Conservation (phyloP, 345 rosid genomes). For the Eucalyptus cloeziana region DNA sequence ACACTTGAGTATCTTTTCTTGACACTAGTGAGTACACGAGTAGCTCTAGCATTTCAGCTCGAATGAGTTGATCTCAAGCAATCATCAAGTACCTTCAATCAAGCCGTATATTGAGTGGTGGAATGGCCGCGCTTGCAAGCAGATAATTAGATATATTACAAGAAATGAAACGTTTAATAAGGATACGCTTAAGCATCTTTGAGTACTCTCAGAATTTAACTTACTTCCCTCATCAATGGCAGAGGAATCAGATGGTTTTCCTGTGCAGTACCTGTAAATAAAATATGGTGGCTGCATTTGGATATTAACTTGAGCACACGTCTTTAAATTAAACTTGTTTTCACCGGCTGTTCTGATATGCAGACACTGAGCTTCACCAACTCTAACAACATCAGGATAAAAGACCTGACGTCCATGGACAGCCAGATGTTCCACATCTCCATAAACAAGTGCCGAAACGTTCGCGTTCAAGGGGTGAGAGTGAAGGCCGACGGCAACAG, state of each 20-base stretch:
- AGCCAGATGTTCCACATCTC: slow-evolving; percentile 10
- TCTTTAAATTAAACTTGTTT: background rate
- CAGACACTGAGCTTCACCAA: slow-evolving; percentile 1
- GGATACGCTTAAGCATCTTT: background rate
- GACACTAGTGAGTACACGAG: background rate
- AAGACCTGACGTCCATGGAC: background rate
- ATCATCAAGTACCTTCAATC: background rate
- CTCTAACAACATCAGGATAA: slow-evolving; percentile 1
- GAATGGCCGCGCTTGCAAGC: background rate
- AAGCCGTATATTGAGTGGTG: background rate
- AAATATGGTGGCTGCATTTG: background rate
- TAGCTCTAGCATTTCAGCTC: background rate
- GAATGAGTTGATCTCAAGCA: background rate
- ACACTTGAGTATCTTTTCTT: background rate
- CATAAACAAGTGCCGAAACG: slow-evolving; percentile 2
- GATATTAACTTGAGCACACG: background rate
- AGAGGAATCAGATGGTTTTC: background rate
- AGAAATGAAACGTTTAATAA: background rate
- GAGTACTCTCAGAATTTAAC: background rate
- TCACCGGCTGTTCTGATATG: background rate
- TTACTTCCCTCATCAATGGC: background rate
- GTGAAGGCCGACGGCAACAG: slow-evolving; percentile 1
- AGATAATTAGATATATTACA: background rate
- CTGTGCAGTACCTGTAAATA: background rate
- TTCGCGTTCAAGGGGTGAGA: background rate